Evolutionary conservation across 306 rosid species (phyloP), one percentile per base, ranked within the genome.

Genomic region (Aeschynomene evenia): DNA sequence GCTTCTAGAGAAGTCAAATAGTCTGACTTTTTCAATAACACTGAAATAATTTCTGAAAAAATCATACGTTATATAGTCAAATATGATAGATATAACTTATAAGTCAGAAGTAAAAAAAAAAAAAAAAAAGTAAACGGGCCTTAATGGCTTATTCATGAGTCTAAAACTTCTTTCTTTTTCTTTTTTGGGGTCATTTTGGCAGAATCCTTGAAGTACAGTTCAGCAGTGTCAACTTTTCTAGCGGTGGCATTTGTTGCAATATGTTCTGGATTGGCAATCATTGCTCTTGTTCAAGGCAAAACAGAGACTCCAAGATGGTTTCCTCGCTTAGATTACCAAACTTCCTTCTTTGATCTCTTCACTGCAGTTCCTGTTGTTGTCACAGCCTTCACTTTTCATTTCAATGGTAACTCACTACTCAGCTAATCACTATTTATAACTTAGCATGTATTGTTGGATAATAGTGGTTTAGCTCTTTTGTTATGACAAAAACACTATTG

Each of bases 321-420:
- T 43, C 99, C 99, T 54, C 69, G 70, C 7, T 63, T 94, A 40
- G 88, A 85, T 68, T 18, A 81, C 46, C 86, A 83, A 52, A 85
- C 89, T 22, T 76, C 97, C 40, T 82, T 94, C 92, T 87, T 91
- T 81, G 92, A 94, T 53, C 91, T 94, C 13, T 94, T 94, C 83
- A 94, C 99, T 28, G 91, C 94, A 11, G 92, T 94, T 16, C 99
- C 99, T 0, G 97, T 94, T 77, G 83, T 94, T 18, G 97, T 94
- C 73, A 88, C 96, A 0, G 95, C 96, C 54, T 94, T 94, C 87
- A 84, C 96, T 36, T 94, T 94, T 74, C 99, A 94, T 74, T 91
- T 85, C 80, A 94, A 91, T 48, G 96, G 99, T 72, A n/a, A 78
- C 66, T 88, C 80, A 83, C 57, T 28, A 28, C 31, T 28, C 3